Conservation (phyloP, 2,329 filamentous ascomycete genomes). For the Ascochyta pisi region DNA sequence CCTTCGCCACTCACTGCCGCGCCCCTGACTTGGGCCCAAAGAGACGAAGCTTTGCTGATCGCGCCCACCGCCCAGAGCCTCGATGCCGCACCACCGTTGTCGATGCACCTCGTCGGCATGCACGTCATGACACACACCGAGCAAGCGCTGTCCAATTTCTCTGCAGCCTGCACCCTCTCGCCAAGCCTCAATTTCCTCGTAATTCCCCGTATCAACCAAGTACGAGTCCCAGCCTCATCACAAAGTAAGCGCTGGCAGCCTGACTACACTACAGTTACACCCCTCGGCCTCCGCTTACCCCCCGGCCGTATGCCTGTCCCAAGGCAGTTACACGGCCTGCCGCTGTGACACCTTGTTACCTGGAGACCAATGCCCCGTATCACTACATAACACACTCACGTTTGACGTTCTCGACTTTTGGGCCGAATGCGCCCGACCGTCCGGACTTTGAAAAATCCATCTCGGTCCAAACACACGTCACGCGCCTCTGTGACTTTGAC, state of each 20-base stretch:
- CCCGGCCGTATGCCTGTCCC: slow-evolving; percentile 1
- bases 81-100: slow-evolving; percentile 16
- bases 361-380: slow-evolving; percentile 4
- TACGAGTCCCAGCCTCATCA: neutral
- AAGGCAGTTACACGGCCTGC: slow-evolving; percentile 6
- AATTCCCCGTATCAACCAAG: neutral
- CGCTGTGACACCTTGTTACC: slow-evolving; percentile 10
- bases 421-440: slow-evolving; percentile 11
- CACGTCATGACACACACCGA: slow-evolving; percentile 16
- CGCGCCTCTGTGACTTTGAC: neutral
- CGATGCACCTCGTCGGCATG: slow-evolving; percentile 11
- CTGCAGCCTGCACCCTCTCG: neutral
- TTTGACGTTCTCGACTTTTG: slow-evolving; percentile 2
- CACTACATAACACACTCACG: neutral
- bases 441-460: slow-evolving; percentile 1
- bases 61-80: slow-evolving; percentile 16
- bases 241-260: neutral
- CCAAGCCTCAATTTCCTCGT: slow-evolving; percentile 3
- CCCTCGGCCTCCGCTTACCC: neutral
- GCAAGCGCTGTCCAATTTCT: neutral
- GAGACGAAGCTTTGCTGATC: slow-evolving; percentile 13
- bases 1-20: slow-evolving; percentile 8
- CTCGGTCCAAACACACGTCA: slow-evolving; percentile 6
- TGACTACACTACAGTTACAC: neutral
- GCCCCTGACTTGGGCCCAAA: slow-evolving; percentile 20